These are phyloP conservation scores for Apophysomyces sp. DNA, from an alignment of 371 early-diverging fungal genomes.

Conservation along the genomic window DNA sequence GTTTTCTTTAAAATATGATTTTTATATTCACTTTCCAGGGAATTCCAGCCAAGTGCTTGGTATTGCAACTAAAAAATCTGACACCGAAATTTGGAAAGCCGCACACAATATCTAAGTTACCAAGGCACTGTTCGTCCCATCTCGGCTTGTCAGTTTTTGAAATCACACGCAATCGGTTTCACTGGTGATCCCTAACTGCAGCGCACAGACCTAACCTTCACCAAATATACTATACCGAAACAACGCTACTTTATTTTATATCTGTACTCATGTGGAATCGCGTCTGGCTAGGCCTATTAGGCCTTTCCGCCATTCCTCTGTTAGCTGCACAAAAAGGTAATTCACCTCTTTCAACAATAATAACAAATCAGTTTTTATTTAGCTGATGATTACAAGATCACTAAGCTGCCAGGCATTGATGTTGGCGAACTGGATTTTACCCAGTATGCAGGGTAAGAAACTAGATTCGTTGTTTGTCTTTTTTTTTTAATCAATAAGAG, in stretches of 20 bases:
- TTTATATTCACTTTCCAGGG: too few species aligned
- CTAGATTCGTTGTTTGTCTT: background rate
- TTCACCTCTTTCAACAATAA: background rate
- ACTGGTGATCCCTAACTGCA: too few species aligned
- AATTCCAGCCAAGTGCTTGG: too few species aligned
- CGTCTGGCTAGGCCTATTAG: background rate
- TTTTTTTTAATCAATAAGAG: background rate
- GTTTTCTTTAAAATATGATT: too few species aligned
- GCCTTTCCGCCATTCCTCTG: background rate
- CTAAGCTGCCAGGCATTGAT: conserved; percentile 51
- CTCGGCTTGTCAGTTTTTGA: too few species aligned
- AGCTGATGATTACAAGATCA: conserved; percentile 61
- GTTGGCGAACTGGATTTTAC: conserved; percentile 28
- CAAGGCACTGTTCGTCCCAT: too few species aligned
- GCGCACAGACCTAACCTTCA: background rate
- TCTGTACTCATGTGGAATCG: conserved; percentile 5
- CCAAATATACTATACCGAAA: background rate
- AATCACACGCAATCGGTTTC: too few species aligned
- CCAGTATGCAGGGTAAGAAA: conserved; percentile 66
- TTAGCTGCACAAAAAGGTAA: conserved; percentile 17
- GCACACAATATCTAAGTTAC: too few species aligned
- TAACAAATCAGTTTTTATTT: background rate
- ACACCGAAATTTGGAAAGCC: too few species aligned
- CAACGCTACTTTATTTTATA: too few species aligned
- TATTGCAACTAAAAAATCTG: too few species aligned